Evolutionary conservation across 306 rosid genomes (phyloP).

Genomic region (Chamaecrista fasciculata): DNA sequence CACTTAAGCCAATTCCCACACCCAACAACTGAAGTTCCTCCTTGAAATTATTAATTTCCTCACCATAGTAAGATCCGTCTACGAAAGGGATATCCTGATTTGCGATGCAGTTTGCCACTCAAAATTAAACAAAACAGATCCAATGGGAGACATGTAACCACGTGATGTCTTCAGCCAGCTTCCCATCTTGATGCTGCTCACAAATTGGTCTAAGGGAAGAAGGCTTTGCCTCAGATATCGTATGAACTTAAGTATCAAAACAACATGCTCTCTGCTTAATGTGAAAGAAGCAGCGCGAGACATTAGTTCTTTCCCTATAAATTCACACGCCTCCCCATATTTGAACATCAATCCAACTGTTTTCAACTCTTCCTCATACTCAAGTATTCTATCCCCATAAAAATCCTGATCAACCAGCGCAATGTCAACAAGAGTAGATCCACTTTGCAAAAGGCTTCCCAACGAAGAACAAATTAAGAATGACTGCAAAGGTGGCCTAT

Average conservation of each 20-base stretch:
- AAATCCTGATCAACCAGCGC: conserved; percentile 55
- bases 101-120: conserved; percentile 56
- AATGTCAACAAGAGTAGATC: conserved; percentile 62
- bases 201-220: conserved; percentile 37
- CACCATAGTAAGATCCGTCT: conserved; percentile 47
- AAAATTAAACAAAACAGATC: conserved; percentile 50
- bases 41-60: conserved; percentile 39
- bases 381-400: conserved; percentile 47
- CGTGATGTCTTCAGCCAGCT: conserved; percentile 56
- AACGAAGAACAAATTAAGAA: conserved; percentile 49
- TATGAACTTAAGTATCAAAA: conserved; percentile 56
- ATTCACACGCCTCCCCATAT: conserved; percentile 57
- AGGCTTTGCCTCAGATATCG: conserved; percentile 34
- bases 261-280: conserved; percentile 37
- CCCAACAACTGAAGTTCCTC: conserved; percentile 63
- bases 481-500: conserved; percentile 60
- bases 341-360: conserved; percentile 68
- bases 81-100: conserved; percentile 68
- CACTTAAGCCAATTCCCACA: conserved; percentile 42
- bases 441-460: conserved; percentile 52
- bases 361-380: conserved; percentile 57
- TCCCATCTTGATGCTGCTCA: conserved; percentile 38
- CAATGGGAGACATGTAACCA: conserved; percentile 59
- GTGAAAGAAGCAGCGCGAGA: conserved; percentile 42
- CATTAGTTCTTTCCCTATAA: conserved; percentile 66